Conservation (phyloP, 2,329 filamentous ascomycete species). For the Metarhizium sp. region DNA sequence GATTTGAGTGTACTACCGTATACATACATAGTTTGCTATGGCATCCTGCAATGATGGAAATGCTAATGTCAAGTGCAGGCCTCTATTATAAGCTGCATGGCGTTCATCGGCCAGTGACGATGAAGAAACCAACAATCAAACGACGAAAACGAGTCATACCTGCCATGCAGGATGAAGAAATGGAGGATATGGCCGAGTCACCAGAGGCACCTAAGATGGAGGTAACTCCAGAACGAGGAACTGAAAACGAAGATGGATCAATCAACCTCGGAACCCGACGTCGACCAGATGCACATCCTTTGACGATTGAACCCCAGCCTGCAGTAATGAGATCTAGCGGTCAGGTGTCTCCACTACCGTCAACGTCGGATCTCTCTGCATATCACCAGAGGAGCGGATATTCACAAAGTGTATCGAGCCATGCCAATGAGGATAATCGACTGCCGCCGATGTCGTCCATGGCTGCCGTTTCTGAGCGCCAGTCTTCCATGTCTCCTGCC, state of each 20-base stretch:
- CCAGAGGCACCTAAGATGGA: slow-evolving; percentile 28
- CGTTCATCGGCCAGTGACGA: slow-evolving; percentile 85
- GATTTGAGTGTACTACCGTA: background rate
- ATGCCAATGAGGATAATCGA: slow-evolving; percentile 46
- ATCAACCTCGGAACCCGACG: slow-evolving; percentile 51
- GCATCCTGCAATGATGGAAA: background rate
- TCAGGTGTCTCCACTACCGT: slow-evolving; percentile 33
- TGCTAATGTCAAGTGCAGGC: slow-evolving; percentile 40
- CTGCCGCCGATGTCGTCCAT: slow-evolving; percentile 46
- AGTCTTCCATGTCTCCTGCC: slow-evolving; percentile 50
- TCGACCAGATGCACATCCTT: slow-evolving; percentile 30
- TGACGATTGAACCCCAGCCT: slow-evolving; percentile 37
- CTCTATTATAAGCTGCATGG: slow-evolving; percentile 96
- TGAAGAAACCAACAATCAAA: slow-evolving; percentile 98
- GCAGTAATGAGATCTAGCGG: slow-evolving; percentile 31
- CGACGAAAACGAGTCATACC: slow-evolving; percentile 90
- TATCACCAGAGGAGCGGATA: slow-evolving; percentile 38
- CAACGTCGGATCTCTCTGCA: slow-evolving; percentile 35
- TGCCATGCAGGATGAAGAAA: slow-evolving; percentile 46
- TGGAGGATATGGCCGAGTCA: slow-evolving; percentile 39
- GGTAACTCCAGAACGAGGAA: slow-evolving; percentile 40
- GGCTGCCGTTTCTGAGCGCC: slow-evolving; percentile 33
- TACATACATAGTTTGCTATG: background rate
- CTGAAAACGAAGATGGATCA: slow-evolving; percentile 53
- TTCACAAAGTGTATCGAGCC: slow-evolving; percentile 28